Evolutionary conservation across 768 basidiomycete species (phyloP).

Genomic region (Saitozyma sp.): DNA sequence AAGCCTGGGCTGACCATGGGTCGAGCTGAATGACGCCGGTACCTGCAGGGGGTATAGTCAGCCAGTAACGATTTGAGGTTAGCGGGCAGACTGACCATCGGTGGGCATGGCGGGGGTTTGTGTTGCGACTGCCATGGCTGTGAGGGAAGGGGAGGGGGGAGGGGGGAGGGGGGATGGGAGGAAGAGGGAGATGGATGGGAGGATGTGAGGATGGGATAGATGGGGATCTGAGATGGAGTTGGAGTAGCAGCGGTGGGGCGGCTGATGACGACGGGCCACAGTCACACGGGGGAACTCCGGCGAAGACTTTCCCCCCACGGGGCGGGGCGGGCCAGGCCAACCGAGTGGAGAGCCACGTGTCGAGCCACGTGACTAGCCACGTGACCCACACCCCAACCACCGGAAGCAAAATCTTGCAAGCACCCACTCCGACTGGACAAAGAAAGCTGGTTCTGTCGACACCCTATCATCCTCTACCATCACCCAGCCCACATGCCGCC

Average conservation of each 20-base stretch:
- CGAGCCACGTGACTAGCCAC: not conserved
- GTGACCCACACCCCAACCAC: not conserved
- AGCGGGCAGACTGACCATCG: not conserved
- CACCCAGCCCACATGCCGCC: not conserved
- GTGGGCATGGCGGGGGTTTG: not conserved
- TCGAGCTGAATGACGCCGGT: conserved; percentile 50
- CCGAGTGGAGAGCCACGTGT: no score
- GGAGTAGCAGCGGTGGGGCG: no score
- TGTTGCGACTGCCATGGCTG: not conserved
- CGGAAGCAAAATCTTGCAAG: not conserved
- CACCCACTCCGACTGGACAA: no score
- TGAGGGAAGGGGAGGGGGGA: not conserved
- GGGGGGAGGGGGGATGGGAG: not conserved
- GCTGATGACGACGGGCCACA: no score
- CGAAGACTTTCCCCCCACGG: no score
- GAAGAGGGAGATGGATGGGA: not conserved
- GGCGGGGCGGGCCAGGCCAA: no score
- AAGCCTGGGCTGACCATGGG: conserved; percentile 44
- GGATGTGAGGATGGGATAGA: no score
- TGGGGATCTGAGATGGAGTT: no score
- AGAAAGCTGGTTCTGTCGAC: no score
- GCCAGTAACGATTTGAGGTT: not conserved
- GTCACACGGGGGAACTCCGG: no score
- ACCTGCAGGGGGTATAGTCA: conserved; percentile 14
- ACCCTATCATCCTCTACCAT: no score